Conservation (phyloP, 257 asterid genomes). For the Striga asiatica region DNA sequence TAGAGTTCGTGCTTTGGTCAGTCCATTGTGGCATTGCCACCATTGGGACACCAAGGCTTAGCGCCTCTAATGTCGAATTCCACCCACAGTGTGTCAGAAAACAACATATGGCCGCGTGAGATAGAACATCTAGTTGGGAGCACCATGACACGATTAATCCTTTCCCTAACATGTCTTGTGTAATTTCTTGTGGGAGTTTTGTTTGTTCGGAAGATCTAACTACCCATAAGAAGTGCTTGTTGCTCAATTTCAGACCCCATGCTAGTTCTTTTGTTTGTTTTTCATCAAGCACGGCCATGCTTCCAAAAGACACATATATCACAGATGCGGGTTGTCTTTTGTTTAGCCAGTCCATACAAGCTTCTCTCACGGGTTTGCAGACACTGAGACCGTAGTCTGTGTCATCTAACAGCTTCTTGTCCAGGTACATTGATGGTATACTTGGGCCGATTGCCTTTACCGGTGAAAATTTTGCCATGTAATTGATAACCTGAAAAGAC, state of each 20-base stretch:
- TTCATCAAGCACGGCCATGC: constrained; percentile 17
- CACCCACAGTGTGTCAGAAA: constrained; percentile 31
- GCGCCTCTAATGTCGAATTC: constrained; percentile 29
- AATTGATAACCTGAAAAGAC: constrained; percentile 23
- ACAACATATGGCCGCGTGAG: constrained; percentile 20
- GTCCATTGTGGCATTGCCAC: constrained; percentile 30
- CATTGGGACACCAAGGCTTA: constrained; percentile 30
- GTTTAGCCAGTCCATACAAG: constrained; percentile 28
- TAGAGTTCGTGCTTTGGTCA: constrained; percentile 24
- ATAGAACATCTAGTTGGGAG: constrained; percentile 25
- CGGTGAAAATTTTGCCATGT: constrained; percentile 17
- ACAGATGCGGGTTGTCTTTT: constrained; percentile 15
- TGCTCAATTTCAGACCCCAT: constrained; percentile 20
- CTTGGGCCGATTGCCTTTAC: constrained; percentile 40
- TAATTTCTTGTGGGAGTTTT: constrained; percentile 22
- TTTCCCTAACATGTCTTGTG: constrained; percentile 9
- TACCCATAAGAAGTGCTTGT: constrained; percentile 28
- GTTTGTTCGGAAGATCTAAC: constrained; percentile 24
- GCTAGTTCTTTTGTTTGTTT: constrained; percentile 27
- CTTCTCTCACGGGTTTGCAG: constrained; percentile 19
- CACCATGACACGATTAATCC: constrained; percentile 28
- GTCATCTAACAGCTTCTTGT: constrained; percentile 30
- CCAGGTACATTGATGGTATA: constrained; percentile 36
- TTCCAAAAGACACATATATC: constrained; percentile 27
- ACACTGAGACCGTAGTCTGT: constrained; percentile 28